Evolutionary conservation across 2,329 filamentous ascomycete genomes (phyloP).

Genomic region (Lanzia echinophila): DNA sequence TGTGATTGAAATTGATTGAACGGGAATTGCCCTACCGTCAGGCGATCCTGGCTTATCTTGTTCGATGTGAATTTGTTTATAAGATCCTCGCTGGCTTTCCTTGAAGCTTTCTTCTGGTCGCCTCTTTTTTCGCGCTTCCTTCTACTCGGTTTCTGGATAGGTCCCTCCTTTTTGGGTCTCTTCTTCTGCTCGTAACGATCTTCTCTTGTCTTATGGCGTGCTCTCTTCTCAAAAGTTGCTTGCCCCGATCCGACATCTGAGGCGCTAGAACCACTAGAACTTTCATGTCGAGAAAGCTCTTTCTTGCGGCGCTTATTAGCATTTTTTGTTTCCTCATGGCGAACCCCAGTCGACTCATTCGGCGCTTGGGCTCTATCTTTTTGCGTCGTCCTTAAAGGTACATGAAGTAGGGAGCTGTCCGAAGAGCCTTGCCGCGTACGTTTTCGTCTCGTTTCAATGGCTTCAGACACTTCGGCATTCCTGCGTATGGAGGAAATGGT

Average conservation of each 20-base stretch:
- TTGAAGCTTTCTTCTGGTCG: conserved; percentile 18
- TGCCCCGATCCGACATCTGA: not conserved
- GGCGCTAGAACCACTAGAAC: not conserved
- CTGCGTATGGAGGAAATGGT: not conserved
- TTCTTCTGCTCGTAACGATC: conserved; percentile 47
- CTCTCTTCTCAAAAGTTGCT: conserved; percentile 37
- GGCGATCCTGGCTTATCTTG: conserved; percentile 43
- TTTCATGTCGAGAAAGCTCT: conserved; percentile 1
- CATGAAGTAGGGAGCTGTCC: conserved; percentile 24
- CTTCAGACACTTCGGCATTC: not conserved
- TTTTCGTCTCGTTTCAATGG: not conserved
- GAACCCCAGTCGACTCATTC: not conserved
- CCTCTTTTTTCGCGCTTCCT: conserved; percentile 16
- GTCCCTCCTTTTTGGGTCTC: conserved; percentile 20
- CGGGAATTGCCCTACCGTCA: conserved; percentile 40
- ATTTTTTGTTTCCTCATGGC: not conserved
- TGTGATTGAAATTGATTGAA: not conserved
- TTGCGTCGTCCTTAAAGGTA: not conserved
- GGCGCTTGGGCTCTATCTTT: not conserved
- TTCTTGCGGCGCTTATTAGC: conserved; percentile 11
- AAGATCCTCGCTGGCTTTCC: conserved; percentile 36
- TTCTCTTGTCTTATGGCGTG: conserved; percentile 49
- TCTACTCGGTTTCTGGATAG: conserved; percentile 17
- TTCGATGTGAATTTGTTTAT: conserved; percentile 50
- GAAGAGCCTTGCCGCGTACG: conserved; percentile 14